Evolutionary conservation across 805 yeast species (phyloP).

Genomic region (Candida endomychidarum): DNA sequence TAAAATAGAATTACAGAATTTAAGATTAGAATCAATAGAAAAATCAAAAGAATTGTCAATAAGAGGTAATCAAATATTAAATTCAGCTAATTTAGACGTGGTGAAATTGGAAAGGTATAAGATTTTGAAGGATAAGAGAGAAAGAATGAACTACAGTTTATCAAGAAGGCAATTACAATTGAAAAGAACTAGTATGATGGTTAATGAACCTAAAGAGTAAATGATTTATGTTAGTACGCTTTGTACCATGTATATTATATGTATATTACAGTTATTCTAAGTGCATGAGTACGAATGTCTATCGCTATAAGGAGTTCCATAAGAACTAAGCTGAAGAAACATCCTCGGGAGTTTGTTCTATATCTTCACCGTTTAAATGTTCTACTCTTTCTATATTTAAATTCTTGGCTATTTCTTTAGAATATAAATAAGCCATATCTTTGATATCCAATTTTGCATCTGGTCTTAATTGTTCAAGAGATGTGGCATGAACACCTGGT

Average conservation of each 20-base stretch:
- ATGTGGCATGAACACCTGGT: conserved; percentile 48
- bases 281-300: no score
- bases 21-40: conserved; percentile 28
- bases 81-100: conserved; percentile 23
- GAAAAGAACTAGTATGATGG: conserved; percentile 16
- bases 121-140: conserved; percentile 42
- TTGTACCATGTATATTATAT: conserved; percentile 4
- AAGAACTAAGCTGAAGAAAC: neutral
- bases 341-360: conserved; percentile 10
- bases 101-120: conserved; percentile 39
- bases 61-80: conserved; percentile 15
- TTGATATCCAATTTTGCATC: conserved; percentile 16
- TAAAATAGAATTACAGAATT: conserved; percentile 41
- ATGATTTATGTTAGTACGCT: neutral
- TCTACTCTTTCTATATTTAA: conserved; percentile 35
- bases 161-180: conserved; percentile 23
- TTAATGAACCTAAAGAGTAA: neutral
- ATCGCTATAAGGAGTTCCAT: no score
- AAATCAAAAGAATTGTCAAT: conserved; percentile 9
- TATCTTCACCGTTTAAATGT: conserved; percentile 33
- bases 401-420: conserved; percentile 36
- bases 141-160: conserved; percentile 42
- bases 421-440: conserved; percentile 33
- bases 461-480: conserved; percentile 25
- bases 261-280: neutral